phyloP scores from a whole-genome alignment of 768 basidiomycete genomes.

The Tephrocybe rancida region DNA sequence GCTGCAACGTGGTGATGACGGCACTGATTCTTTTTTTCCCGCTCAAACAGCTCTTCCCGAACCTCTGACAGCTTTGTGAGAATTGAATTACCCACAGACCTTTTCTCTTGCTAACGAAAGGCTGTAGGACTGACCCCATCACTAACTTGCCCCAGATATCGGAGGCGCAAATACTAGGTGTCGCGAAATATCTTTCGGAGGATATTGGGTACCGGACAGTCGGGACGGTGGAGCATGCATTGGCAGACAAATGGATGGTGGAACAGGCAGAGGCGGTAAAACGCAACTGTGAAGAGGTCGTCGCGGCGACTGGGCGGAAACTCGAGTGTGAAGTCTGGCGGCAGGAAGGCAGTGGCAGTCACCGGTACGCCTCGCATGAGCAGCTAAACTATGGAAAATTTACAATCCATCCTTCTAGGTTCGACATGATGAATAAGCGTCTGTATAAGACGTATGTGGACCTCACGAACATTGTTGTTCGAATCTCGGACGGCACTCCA shows the following conservation, averaged over 20 bases:
- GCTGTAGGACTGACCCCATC: slow-evolving; percentile 44
- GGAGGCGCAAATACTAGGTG: slow-evolving; percentile 64
- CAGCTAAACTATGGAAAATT: not conserved
- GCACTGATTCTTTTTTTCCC: slow-evolving; percentile 4
- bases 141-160: slow-evolving; percentile 72
- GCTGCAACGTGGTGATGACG: slow-evolving; percentile 5
- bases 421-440: slow-evolving; percentile 88
- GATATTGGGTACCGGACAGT: slow-evolving; percentile 91
- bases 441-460: slow-evolving; percentile 87
- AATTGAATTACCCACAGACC: not conserved
- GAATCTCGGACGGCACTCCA: slow-evolving; percentile 77
- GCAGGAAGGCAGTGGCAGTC: slow-evolving; percentile 86
- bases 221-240: slow-evolving; percentile 85
- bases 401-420: slow-evolving; percentile 44
- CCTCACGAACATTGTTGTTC: slow-evolving; percentile 88
- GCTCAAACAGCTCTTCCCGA: slow-evolving; percentile 52
- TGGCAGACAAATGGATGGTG: slow-evolving; percentile 83
- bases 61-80: slow-evolving; percentile 58
- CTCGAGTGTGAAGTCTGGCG: slow-evolving; percentile 93
- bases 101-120: not conserved
- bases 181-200: slow-evolving; percentile 74
- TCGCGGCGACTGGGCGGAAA: slow-evolving; percentile 47
- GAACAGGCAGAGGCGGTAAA: slow-evolving; percentile 64
- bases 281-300: slow-evolving; percentile 60
- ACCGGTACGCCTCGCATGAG: slow-evolving; percentile 61